phyloP scores from a whole-genome alignment of 208 protist species.

The Trypanosoma vivax region DNA sequence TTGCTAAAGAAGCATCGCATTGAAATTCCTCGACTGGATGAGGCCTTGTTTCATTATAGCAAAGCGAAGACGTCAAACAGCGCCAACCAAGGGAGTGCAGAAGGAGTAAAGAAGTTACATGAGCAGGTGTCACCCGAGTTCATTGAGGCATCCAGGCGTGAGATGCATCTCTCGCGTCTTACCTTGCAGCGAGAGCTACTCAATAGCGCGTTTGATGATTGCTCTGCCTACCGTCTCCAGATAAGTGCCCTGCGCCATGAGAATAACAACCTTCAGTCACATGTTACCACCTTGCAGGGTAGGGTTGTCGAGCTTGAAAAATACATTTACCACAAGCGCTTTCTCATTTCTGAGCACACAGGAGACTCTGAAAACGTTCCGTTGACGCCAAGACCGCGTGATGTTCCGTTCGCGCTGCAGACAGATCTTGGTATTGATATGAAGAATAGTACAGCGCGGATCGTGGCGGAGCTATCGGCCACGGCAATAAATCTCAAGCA shows the following conservation, averaged over 20 bases:
- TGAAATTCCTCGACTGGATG: conserved; percentile 29
- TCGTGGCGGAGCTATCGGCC: conserved; percentile 53
- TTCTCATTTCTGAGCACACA: conserved; percentile 8
- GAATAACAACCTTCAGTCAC: conserved; percentile 36
- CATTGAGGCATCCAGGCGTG: conserved; percentile 46
- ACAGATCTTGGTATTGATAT: conserved; percentile 72
- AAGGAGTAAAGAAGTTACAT: conserved; percentile 11
- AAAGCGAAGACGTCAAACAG: conserved; percentile 18
- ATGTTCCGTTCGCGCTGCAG: conserved; percentile 62
- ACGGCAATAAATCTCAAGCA: conserved; percentile 74
- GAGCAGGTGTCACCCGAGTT: conserved; percentile 38
- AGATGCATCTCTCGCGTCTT: conserved; percentile 53
- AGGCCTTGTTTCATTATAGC: conserved; percentile 37
- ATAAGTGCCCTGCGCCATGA: conserved; percentile 43
- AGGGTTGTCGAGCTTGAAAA: conserved; percentile 41
- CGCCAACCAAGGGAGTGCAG: background rate
- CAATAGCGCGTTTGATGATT: conserved; percentile 66
- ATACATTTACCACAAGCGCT: conserved; percentile 74
- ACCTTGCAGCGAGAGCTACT: conserved; percentile 58
- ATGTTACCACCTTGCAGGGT: conserved; percentile 33
- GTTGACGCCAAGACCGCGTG: conserved; percentile 57
- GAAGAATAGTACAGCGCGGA: conserved; percentile 44
- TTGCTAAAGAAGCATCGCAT: conserved; percentile 49
- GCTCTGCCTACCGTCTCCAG: conserved; percentile 54
- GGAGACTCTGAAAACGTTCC: conserved; percentile 7